Evolutionary conservation across 768 basidiomycete genomes (phyloP), one percentile per base, ranked within the genome.

Genomic region (Mycena galericulata): DNA sequence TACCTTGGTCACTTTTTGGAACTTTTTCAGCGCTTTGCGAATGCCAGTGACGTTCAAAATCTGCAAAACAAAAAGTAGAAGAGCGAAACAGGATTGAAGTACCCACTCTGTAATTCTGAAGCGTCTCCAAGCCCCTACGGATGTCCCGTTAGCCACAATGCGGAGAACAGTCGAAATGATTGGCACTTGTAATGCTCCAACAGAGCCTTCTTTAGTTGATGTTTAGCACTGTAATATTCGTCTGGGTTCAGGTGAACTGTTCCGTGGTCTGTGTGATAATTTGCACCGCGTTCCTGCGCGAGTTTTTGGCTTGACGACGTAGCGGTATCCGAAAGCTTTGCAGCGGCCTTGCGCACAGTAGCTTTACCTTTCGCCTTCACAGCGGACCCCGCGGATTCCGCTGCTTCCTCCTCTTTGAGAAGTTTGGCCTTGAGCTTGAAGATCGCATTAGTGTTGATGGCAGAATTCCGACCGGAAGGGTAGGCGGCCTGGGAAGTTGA

Each of bases 1-100:
- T 72, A 92, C 91, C 77, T 86, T 89, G 17, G 95, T 92, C 5
- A 86, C 80, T 76, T 94, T 96, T 74, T 92, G 92, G 69, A 94
- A 96, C 77, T 95, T 96, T 80, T 92, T 95, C 63, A 96, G 76
- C 0, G 90, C 90, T 76, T 96, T 96, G 29, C 93, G 85, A 77
- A 98, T 96, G 1, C 97, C 98, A 1, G 94, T 93, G 12, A 96
- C 78, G 77, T 99, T 99, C 43, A 98, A 79, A 49, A 92, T 89
- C 91, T 95, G 69, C 11, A 26, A 41, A 17, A 27, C 27, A 46
- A 46, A 32, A 12, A 29, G 29, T 14, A 18, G 61, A 32, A 32
- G 34, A 43, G 41, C 26, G 58, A 17, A n/a, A 7, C 18, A 1
- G 56, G 29, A 17, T 22, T 46, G 18, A 4, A 10, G 45, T 3